These are phyloP conservation scores for Catenaria anguillulae DNA, from an alignment of 371 early-diverging fungal species.

Conservation along the genomic window DNA sequence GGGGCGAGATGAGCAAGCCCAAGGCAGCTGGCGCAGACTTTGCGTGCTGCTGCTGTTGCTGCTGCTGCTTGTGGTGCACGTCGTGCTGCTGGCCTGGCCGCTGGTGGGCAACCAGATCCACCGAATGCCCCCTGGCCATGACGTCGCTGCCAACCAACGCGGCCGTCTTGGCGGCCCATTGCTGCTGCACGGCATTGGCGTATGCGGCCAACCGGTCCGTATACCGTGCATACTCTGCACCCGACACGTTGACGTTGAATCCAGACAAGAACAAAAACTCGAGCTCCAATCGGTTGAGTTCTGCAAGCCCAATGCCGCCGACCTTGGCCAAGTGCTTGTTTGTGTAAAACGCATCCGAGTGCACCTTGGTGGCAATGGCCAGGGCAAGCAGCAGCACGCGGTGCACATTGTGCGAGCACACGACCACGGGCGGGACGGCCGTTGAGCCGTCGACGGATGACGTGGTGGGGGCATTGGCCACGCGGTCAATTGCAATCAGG, in stretches of 20 bases:
- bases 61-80: too few species aligned
- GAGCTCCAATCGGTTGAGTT: slow-evolving; percentile 72
- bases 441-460: not conserved
- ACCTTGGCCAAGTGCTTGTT: slow-evolving; percentile 45
- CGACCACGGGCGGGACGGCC: slow-evolving; percentile 13
- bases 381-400: slow-evolving; percentile 59
- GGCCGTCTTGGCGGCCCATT: too few species aligned
- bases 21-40: too few species aligned
- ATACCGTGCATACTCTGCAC: slow-evolving; percentile 56
- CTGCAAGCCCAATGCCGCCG: slow-evolving; percentile 66
- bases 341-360: slow-evolving; percentile 62
- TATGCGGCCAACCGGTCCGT: slow-evolving; percentile 41
- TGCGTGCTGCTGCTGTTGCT: too few species aligned
- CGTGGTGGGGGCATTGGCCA: not conserved
- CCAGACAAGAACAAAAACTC: slow-evolving; percentile 67
- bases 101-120: too few species aligned
- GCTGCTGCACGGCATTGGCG: not conserved
- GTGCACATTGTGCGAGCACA: slow-evolving; percentile 63
- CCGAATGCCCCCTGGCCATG: too few species aligned
- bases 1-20: too few species aligned
- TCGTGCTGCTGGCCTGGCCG: too few species aligned
- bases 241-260: slow-evolving; percentile 56
- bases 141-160: too few species aligned
- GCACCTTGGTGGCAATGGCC: slow-evolving; percentile 62
- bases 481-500: not conserved